These are phyloP conservation scores for Xylaria acuta DNA, from an alignment of 495 filamentous ascomycete species.

Conservation along the genomic window DNA sequence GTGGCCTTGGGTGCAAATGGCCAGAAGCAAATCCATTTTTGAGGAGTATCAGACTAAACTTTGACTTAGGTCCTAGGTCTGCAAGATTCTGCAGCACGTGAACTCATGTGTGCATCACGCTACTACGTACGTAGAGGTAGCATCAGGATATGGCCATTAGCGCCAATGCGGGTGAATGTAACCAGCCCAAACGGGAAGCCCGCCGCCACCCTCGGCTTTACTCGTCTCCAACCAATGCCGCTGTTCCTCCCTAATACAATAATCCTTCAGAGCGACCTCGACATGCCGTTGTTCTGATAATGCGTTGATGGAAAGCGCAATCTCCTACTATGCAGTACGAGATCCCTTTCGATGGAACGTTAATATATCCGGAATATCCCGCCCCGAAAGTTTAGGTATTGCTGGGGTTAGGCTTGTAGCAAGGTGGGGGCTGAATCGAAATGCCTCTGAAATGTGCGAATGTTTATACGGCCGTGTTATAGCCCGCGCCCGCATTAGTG, in stretches of 20 bases:
- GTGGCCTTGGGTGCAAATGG: not conserved
- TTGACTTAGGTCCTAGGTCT: not conserved
- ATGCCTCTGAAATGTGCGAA: slow-evolving; percentile 2
- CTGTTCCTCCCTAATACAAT: not conserved
- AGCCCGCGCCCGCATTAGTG: slow-evolving; percentile 1
- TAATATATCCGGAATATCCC: not conserved
- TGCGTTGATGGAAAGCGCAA: not conserved
- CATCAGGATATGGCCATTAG: not conserved
- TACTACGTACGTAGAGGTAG: not conserved
- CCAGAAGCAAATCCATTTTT: not conserved
- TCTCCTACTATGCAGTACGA: not conserved
- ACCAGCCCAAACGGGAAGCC: slow-evolving; percentile 13
- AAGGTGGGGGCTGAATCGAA: not conserved
- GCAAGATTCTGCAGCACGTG: not conserved
- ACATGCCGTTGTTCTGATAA: not conserved
- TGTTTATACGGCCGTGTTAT: not conserved
- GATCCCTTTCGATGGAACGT: not conserved
- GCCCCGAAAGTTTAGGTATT: not conserved
- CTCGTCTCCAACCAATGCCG: not conserved
- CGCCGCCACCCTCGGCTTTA: slow-evolving; percentile 13
- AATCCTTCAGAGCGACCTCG: not conserved
- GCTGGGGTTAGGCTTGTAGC: not conserved
- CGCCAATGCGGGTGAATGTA: not conserved
- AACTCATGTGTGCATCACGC: not conserved
- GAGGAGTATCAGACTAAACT: not conserved